Evolutionary conservation across 169 alveolate genomes (phyloP), one percentile per base, ranked within the genome.

Genomic region (Babesia caballi): DNA sequence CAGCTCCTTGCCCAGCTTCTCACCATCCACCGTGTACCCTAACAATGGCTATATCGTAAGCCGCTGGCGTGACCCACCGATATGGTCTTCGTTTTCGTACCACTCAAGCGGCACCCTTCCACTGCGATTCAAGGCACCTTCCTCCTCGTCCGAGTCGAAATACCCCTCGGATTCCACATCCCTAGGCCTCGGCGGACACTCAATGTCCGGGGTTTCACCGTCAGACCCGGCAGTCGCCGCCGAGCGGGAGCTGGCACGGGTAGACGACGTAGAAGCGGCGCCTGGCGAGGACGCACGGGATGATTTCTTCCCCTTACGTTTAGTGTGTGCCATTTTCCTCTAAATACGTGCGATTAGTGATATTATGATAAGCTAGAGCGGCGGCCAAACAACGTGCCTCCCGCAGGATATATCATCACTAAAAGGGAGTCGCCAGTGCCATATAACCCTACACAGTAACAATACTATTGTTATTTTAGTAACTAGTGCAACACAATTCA

Each of bases 71-170:
- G 0, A 30, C 60, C 28, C 51, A 81, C 88, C 88, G 51, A 69
- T 70, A 28, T 81, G 88, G 30, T 72, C 65, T 30, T 81, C 88
- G 14, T 63, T 49, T 9, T 81, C 81, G 78, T 81, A 81, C 78
- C 77, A 81, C 30, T 41, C 35, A 6, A 81, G 41, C 8, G 88
- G 88, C 15, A 81, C 84, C 27, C 66, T 70, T 7, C 88, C 83
- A 6, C 23, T 65, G 63, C 84, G 68, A 53, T 81, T 81, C 40
- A 81, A 14, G 8, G 27, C 47, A n/a, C 84, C 84, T 36, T 71
- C 88, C 23, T 46, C 88, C 23, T 81, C 85, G 40, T 81, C 88
- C 14, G 84, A 70, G 32, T 81, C 88, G 19, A 71, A 81, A 21
- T 57, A 46, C 2, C n/a, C 57, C 15, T 81, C 81, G 7, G 77